Base-by-base conservation (phyloP, 805 yeast genomes). In the Sporopachydermia quercuum region DNA sequence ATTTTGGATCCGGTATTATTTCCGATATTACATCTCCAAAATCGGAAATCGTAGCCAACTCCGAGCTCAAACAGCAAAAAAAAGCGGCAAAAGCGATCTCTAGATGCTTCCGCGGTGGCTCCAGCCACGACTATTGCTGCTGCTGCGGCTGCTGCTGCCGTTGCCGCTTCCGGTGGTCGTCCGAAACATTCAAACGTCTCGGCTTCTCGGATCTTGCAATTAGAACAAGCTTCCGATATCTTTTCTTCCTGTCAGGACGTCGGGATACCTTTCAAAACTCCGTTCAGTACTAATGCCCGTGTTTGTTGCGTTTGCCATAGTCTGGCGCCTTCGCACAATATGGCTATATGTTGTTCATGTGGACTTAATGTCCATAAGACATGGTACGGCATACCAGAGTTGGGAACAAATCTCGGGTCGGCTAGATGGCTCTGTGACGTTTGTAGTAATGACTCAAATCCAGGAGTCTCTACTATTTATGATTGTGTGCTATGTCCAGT, bases 341-440 rank as follows among this genome's bases (percentile, higher is more conserved):
- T 71, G 48, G 47, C 79, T 5, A 57, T 65, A 1, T 85, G 95
- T 54, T 50, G 63, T 2, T 61, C 65, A 18, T 86, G 95, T 61
- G 81, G 81, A 0, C 57, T 83, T 19, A 66, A 65, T 40, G 84
- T 78, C 2, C 96, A 86, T 53, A 62, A 70, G 2, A 55, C 68
- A 0, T 86, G 95, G 50, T 78, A 76, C 50, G 94, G 93, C 0
- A 53, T 67, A 4, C 39, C 40, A 2, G 45, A 46, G 1, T 35
- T 41, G 44, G 19, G 42, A 47, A 16, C 50, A 42, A 38, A 40
- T 14, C 40, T 37, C 3, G 38, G 34, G 19, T 27, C 36, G n/a
- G n/a, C n/a, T n/a, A n/a, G n/a, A n/a, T 85, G 96, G 96, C 59
- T 66, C 17, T 86, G 96, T 58, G 94, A 84, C 48, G 65, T 76